Evolutionary conservation across 106 monocot genomes (phyloP), one percentile per base, ranked within the genome.

Genomic region (Ottelia alismoides): DNA sequence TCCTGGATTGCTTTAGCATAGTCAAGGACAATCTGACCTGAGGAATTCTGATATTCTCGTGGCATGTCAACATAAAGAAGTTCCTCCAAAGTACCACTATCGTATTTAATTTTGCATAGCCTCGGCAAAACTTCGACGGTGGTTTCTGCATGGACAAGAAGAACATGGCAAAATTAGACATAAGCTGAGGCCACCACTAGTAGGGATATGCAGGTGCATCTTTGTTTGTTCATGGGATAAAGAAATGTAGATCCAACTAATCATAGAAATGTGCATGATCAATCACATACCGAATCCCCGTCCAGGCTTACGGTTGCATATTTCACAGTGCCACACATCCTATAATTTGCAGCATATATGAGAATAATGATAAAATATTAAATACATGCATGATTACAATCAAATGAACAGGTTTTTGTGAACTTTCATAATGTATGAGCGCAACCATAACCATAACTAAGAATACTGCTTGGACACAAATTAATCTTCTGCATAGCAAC

Each of bases 21-120:
- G 61, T 99, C 98, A 12, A 99, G 74, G 27, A 99, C 86, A 75
- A 99, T 86, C 63, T 90, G 98, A 30, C 98, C 98, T 22, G 75
- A 75, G 28, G 79, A 27, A 65, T 82, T 90, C 19, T 85, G 98
- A 52, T 79, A 83, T 64, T 99, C 98, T 11, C 49, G 76, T n/a
- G 98, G 98, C 98, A 99, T 99, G 65, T 99, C 98, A 25, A 99
- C 77, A 68, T 99, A 99, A 57, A 99, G 75, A 61, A 99, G 79
- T 70, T 99, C 98, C 55, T 99, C 98, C 53, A 80, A 61, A 51
- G 98, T 99, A 45, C 98, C 98, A 73, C 98, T 99, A 43, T 82
- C 98, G 70, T 99, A 99, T 57, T 99, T 99, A 20, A 99, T 99
- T 67, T 90, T 85, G 47, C 65, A 90, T 55, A 99, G 46, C 53